A percentile compares a stretch with the other conserved stretches of the same genome.
phyloP scores from a whole-genome alignment of 805 yeast species.

The Candida cerambycidarum region DNA sequence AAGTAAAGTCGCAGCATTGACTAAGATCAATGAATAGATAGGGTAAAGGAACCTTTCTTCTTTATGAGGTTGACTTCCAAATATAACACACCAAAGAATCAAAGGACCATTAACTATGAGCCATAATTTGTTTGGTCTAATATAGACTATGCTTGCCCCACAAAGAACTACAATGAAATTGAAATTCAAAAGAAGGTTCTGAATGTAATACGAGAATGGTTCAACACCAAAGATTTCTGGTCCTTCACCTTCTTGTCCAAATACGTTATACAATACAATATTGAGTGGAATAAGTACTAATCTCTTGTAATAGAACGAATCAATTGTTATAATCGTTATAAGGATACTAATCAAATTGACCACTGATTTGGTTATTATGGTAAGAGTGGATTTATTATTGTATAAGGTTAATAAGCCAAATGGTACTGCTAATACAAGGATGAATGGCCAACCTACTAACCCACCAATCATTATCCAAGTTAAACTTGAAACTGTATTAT shows the following conservation, averaged over 20 bases:
- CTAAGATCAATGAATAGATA: conserved; percentile 65
- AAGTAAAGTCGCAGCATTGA: conserved; percentile 51
- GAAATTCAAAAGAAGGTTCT: conserved; percentile 74
- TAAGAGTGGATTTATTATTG: background rate
- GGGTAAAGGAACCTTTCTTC: conserved; percentile 93
- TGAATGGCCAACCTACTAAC: conserved; percentile 89
- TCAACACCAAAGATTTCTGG: conserved; percentile 91
- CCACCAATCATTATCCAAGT: conserved; percentile 64
- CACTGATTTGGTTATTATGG: conserved; percentile 7
- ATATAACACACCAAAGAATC: conserved; percentile 64
- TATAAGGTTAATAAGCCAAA: conserved; percentile 39
- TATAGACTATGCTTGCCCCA: conserved; percentile 27
- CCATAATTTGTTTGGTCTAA: conserved; percentile 15
- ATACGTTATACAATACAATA: conserved; percentile 79
- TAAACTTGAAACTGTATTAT: conserved; percentile 23
- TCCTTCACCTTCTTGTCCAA: conserved; percentile 66
- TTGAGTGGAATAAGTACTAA: conserved; percentile 73
- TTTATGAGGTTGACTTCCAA: conserved; percentile 80
- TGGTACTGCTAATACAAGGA: conserved; percentile 63
- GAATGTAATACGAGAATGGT: conserved; percentile 67
- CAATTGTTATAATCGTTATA: conserved; percentile 41
- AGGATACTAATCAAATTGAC: conserved; percentile 19
- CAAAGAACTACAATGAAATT: conserved; percentile 51
- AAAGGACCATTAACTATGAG: conserved; percentile 45
- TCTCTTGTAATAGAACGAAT: conserved; percentile 61